Conservation (phyloP, 257 asterid genomes). For the Linaria vulgaris region DNA sequence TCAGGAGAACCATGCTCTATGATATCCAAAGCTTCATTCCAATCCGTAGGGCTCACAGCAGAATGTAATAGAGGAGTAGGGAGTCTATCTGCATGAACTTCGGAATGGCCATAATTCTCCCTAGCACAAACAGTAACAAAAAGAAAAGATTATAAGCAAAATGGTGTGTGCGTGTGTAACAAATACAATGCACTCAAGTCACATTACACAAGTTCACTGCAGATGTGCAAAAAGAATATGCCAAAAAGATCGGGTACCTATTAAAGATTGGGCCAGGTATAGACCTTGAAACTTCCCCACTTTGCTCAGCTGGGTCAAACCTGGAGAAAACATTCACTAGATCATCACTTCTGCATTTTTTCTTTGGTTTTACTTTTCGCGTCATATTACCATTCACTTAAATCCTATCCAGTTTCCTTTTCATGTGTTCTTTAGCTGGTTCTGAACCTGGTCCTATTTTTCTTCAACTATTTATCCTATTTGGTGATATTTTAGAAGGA, state of each 20-base stretch:
- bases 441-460: neutral
- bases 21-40: constrained; percentile 94
- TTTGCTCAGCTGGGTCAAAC: constrained; percentile 87
- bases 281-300: constrained; percentile 80
- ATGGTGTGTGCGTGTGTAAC: neutral
- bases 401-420: too few species aligned
- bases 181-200: constrained; percentile 14
- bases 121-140: constrained; percentile 34
- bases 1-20: constrained; percentile 86
- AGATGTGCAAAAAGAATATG: neutral
- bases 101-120: constrained; percentile 72
- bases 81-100: constrained; percentile 62
- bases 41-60: constrained; percentile 77
- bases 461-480: too few species aligned
- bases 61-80: constrained; percentile 52
- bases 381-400: too few species aligned
- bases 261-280: constrained; percentile 53
- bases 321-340: constrained; percentile 44
- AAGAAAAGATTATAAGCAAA: constrained; percentile 11
- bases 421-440: too few species aligned
- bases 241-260: constrained; percentile 42
- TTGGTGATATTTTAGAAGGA: neutral
- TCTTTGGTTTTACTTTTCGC: too few species aligned
- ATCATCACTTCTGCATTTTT: too few species aligned
- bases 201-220: constrained; percentile 6